A percentile compares a stretch with the other conserved stretches of the same genome.
phyloP scores from a whole-genome alignment of 371 early-diverging fungal species.

The Mortierella sp. region DNA sequence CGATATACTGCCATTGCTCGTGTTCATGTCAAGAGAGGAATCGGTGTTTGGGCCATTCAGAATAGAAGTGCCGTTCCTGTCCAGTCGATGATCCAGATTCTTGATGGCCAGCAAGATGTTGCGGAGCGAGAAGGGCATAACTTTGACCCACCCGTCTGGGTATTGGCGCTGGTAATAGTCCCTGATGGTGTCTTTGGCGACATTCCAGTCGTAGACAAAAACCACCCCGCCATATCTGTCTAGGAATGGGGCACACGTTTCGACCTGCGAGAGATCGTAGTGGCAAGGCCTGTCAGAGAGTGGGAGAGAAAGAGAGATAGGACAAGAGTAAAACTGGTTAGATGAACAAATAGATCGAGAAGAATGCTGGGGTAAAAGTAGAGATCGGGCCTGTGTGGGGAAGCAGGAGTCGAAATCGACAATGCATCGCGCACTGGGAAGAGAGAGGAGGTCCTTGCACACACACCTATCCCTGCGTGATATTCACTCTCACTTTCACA shows the following conservation, averaged over 20 bases:
- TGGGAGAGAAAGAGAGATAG: conserved; percentile 1
- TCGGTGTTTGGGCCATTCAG: background rate
- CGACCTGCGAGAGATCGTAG: conserved; percentile 51
- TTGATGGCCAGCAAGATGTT: conserved; percentile 44
- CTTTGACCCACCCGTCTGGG: conserved; percentile 51
- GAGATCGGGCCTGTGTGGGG: no score
- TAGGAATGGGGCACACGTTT: conserved; percentile 51
- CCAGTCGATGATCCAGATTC: conserved; percentile 41
- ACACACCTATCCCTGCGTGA: no score
- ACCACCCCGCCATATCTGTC: conserved; percentile 53
- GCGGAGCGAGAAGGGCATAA: conserved; percentile 46
- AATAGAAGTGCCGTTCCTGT: conserved; percentile 12
- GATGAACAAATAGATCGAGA: background rate
- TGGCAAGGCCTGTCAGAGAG: conserved; percentile 39
- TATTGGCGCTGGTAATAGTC: conserved; percentile 51
- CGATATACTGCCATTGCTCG: conserved; percentile 9
- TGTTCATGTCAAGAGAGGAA: background rate
- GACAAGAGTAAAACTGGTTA: background rate
- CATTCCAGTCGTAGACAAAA: conserved; percentile 55
- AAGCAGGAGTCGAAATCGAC: no score
- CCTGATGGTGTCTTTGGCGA: conserved; percentile 45
- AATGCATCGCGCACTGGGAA: no score
- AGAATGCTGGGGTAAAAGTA: background rate
- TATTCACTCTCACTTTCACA: background rate
- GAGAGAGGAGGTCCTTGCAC: no score